A percentile compares a stretch with the other conserved stretches of the same genome.
Conservation (phyloP, 2,329 filamentous ascomycete genomes). For the Fusarium oligoseptatum region DNA sequence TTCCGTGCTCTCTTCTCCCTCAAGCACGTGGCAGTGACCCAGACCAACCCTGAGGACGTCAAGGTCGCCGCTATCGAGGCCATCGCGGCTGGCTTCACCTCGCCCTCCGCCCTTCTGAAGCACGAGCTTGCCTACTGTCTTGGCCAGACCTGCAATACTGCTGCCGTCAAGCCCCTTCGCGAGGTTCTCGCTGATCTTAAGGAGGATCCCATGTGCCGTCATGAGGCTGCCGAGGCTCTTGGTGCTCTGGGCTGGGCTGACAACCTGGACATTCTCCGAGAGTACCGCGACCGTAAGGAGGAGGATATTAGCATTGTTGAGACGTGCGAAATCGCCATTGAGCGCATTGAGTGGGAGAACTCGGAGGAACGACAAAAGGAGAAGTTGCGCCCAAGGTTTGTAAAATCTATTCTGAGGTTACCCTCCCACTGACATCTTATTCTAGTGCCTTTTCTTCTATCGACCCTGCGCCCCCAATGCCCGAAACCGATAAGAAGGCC, state of each 20-base stretch:
- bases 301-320: constrained; percentile 89
- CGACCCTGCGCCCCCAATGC: constrained; percentile 91
- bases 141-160: constrained; percentile 85
- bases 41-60: constrained; percentile 69
- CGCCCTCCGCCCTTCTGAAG: constrained; percentile 90
- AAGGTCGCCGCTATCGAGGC: constrained; percentile 73
- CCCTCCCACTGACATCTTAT: constrained; percentile 46
- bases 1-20: constrained; percentile 98
- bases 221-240: constrained; percentile 95
- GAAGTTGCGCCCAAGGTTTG: constrained; percentile 84
- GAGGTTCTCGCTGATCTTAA: constrained; percentile 79
- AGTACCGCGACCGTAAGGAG: constrained; percentile 78
- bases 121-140: constrained; percentile 98
- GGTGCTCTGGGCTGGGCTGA: constrained; percentile 84
- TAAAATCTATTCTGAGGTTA: constrained; percentile 32
- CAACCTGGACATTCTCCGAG: constrained; percentile 79
- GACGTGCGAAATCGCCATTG: constrained; percentile 97
- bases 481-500: constrained; percentile 77
- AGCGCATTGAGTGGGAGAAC: constrained; percentile 93
- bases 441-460: constrained; percentile 93
- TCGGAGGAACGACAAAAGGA: constrained; percentile 78
- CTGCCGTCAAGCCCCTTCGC: constrained; percentile 79
- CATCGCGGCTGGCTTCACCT: constrained; percentile 88
- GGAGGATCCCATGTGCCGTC: constrained; percentile 96
- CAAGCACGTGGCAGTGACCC: constrained; percentile 86